A percentile compares a stretch with the other conserved stretches of the same genome.
Evolutionary conservation across 1,284 basidiomycete species (phyloP).

Genomic region (Cryptococcus floricola): DNA sequence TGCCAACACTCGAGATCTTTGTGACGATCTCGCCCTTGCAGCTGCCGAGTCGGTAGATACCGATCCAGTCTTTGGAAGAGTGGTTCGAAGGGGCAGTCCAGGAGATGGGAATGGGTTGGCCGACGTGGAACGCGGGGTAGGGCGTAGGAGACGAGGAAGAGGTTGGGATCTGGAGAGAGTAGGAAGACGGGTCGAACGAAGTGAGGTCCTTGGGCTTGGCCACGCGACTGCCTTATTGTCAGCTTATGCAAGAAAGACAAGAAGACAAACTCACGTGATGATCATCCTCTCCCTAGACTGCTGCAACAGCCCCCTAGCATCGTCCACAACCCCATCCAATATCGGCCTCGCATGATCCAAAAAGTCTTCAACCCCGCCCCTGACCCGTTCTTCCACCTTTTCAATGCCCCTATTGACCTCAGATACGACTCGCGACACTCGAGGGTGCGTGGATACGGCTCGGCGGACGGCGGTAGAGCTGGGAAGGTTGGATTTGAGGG

Average conservation of each 20-base stretch:
- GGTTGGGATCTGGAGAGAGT: conserved; percentile 60
- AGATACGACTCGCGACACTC: conserved; percentile 68
- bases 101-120: conserved; percentile 77
- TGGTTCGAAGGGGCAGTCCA: conserved; percentile 87
- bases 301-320: conserved; percentile 86
- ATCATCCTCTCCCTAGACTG: conserved; percentile 83
- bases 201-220: conserved; percentile 65
- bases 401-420: conserved; percentile 92
- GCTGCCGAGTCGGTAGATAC: conserved; percentile 85
- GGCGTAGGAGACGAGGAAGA: conserved; percentile 45
- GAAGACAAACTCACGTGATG: conserved; percentile 63
- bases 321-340: conserved; percentile 79
- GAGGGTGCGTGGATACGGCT: conserved; percentile 65
- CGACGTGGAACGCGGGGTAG: conserved; percentile 69
- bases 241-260: background rate
- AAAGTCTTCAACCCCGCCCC: conserved; percentile 86
- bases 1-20: conserved; percentile 77
- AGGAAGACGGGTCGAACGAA: conserved; percentile 71
- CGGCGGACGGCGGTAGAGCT: conserved; percentile 58
- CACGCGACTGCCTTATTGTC: conserved; percentile 61
- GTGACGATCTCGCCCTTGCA: conserved; percentile 80
- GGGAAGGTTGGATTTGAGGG: conserved; percentile 83
- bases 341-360: conserved; percentile 65
- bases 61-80: conserved; percentile 95
- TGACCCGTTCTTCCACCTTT: conserved; percentile 89